phyloP scores from a whole-genome alignment of 805 yeast species.

The Metschnikowia gruessii region DNA sequence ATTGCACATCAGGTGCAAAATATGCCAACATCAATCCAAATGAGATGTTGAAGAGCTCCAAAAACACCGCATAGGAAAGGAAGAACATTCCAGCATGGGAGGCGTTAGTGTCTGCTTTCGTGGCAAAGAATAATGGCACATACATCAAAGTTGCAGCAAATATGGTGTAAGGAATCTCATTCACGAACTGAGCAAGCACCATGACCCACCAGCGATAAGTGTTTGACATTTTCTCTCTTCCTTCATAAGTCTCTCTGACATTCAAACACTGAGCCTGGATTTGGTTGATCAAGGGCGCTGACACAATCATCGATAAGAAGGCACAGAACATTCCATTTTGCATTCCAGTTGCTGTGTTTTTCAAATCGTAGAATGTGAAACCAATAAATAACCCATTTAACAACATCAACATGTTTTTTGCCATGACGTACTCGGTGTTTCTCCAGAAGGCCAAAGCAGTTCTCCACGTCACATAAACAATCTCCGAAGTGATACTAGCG shows the following conservation, averaged over 20 bases:
- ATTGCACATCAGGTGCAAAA: constrained; percentile 39
- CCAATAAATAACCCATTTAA: constrained; percentile 61
- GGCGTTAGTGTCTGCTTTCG: constrained; percentile 15
- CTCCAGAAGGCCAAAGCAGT: too few species aligned
- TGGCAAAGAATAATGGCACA: constrained; percentile 19
- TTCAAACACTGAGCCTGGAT: constrained; percentile 39
- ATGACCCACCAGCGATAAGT: constrained; percentile 42
- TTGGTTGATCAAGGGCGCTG: constrained; percentile 38
- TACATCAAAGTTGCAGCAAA: constrained; percentile 54
- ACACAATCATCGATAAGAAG: constrained; percentile 41
- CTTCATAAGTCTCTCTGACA: constrained; percentile 45
- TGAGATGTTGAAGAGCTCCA: constrained; percentile 18
- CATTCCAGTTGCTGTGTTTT: constrained; percentile 48
- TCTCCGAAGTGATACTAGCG: too few species aligned
- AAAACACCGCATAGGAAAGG: too few species aligned
- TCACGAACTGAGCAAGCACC: constrained; percentile 36
- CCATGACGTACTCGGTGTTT: constrained; percentile 55
- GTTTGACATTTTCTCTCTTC: constrained; percentile 42
- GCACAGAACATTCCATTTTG: constrained; percentile 64
- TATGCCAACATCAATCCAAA: constrained; percentile 22
- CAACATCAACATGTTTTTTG: constrained; percentile 56
- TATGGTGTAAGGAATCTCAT: constrained; percentile 49
- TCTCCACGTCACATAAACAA: too few species aligned
- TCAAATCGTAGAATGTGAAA: constrained; percentile 66
- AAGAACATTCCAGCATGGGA: constrained; percentile 38